Conservation (phyloP, 768 basidiomycete species). For the Crucibulum laeve region DNA sequence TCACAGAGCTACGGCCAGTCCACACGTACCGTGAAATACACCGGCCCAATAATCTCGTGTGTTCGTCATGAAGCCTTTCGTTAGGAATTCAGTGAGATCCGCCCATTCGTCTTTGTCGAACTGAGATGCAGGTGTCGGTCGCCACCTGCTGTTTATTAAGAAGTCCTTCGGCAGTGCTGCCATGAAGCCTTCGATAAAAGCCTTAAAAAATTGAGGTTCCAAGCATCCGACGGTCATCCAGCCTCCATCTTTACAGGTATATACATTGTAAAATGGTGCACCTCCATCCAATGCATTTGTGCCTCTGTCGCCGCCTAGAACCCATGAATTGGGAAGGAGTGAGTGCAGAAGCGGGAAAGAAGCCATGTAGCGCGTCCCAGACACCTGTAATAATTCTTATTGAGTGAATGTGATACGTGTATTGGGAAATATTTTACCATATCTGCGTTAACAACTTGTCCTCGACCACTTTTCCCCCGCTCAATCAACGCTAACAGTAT, state of each 20-base stretch:
- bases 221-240: slow-evolving; percentile 79
- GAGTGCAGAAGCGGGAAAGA: slow-evolving; percentile 61
- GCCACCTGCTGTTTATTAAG: slow-evolving; percentile 46
- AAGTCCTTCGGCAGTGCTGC: slow-evolving; percentile 42
- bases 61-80: slow-evolving; percentile 55
- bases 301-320: slow-evolving; percentile 44
- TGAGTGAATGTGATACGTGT: not conserved
- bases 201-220: slow-evolving; percentile 67
- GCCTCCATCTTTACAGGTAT: slow-evolving; percentile 65
- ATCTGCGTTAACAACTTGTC: slow-evolving; percentile 71
- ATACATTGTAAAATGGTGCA: slow-evolving; percentile 73
- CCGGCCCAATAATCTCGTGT: slow-evolving; percentile 67
- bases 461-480: slow-evolving; percentile 56
- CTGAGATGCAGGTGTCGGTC: slow-evolving; percentile 43
- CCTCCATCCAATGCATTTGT: slow-evolving; percentile 69
- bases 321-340: slow-evolving; percentile 24
- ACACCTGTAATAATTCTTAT: slow-evolving; percentile 45
- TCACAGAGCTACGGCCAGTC: not conserved
- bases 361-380: slow-evolving; percentile 75
- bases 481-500: slow-evolving; percentile 74
- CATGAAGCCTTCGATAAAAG: slow-evolving; percentile 54
- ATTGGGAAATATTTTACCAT: slow-evolving; percentile 48
- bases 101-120: slow-evolving; percentile 50
- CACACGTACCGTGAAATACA: slow-evolving; percentile 60
- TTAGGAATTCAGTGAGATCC: slow-evolving; percentile 50